These are phyloP conservation scores for Phtheirospermum japonicum DNA, from an alignment of 257 asterid species.

Conservation along the genomic window DNA sequence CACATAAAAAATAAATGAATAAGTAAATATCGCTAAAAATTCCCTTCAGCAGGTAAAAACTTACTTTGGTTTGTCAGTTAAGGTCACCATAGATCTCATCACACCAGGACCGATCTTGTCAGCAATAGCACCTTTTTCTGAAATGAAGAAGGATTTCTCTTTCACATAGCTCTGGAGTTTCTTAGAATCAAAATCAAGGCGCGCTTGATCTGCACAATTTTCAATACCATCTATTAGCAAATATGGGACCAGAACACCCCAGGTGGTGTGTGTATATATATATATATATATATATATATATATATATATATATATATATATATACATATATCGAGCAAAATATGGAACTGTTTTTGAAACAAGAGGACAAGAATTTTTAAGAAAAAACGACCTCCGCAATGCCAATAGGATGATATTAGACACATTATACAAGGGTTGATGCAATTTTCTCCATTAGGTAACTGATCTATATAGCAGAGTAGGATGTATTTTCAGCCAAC, in stretches of 20 bases:
- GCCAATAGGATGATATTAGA: conserved; percentile 14
- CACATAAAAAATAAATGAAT: background rate
- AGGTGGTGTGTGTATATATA: too few species aligned
- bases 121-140: conserved; percentile 74
- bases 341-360: conserved; percentile 13
- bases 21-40: conserved; percentile 7
- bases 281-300: too few species aligned
- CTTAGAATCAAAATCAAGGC: conserved; percentile 71
- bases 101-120: conserved; percentile 83
- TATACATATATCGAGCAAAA: background rate
- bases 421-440: background rate
- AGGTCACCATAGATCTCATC: conserved; percentile 74
- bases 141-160: conserved; percentile 68
- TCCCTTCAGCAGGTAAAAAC: conserved; percentile 18
- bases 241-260: conserved; percentile 9
- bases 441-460: background rate
- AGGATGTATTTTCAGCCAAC: background rate
- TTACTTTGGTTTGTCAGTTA: conserved; percentile 66
- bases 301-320: too few species aligned
- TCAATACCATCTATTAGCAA: conserved; percentile 26
- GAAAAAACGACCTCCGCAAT: conserved; percentile 3
- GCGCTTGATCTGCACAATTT: conserved; percentile 62
- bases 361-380: background rate
- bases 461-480: conserved; percentile 11
- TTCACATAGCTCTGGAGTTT: conserved; percentile 84